A percentile compares a stretch with the other conserved stretches of the same genome.
phyloP scores from a whole-genome alignment of 768 basidiomycete species.

The Agrocybe pediades region DNA sequence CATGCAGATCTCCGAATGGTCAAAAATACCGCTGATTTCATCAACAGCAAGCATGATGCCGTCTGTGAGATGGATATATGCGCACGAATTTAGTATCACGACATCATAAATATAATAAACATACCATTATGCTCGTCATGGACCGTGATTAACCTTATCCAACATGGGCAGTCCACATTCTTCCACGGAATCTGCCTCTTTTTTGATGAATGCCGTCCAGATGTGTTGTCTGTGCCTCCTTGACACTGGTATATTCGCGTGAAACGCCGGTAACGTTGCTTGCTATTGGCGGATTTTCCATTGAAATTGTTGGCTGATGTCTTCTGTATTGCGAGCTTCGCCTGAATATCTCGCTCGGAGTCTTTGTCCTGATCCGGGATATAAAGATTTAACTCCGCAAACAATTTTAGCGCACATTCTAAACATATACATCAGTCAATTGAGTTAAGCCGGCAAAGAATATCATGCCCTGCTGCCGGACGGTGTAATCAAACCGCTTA shows the following conservation, averaged over 20 bases:
- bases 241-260: slow-evolving; percentile 19
- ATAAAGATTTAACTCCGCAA: slow-evolving; percentile 7
- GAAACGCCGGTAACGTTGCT: slow-evolving; percentile 1
- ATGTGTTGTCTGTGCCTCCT: slow-evolving; percentile 15
- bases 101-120: neutral
- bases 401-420: slow-evolving; percentile 11
- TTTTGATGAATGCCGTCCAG: slow-evolving; percentile 13
- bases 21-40: slow-evolving; percentile 19
- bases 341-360: slow-evolving; percentile 12
- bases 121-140: slow-evolving; percentile 9
- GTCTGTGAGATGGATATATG: slow-evolving; percentile 10
- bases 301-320: neutral
- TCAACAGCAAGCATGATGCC: slow-evolving; percentile 15
- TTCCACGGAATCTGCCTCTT: slow-evolving; percentile 17
- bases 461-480: slow-evolving; percentile 12
- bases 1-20: slow-evolving; percentile 19
- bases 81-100: neutral
- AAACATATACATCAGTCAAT: neutral
- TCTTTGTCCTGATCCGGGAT: slow-evolving; percentile 8
- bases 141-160: slow-evolving; percentile 17
- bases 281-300: neutral
- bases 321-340: slow-evolving; percentile 14
- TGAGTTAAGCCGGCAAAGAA: neutral
- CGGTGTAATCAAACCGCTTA: slow-evolving; percentile 7
- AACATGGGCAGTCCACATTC: slow-evolving; percentile 18